A percentile compares a stretch with the other conserved stretches of the same genome.
Evolutionary conservation across 371 early-diverging fungal species (phyloP).

Genomic region (Syncephalis fuscata): DNA sequence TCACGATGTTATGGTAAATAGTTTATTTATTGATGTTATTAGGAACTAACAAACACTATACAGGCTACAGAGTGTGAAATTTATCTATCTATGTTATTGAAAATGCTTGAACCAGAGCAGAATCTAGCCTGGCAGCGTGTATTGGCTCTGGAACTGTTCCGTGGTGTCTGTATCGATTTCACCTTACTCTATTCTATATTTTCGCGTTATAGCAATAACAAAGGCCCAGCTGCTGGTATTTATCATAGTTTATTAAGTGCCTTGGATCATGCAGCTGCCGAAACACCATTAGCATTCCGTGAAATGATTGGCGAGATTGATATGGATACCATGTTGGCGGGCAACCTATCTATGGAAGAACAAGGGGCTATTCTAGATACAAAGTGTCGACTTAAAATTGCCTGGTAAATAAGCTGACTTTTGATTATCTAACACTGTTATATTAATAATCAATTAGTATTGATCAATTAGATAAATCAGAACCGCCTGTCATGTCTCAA

Average conservation of each 20-base stretch:
- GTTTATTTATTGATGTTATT: not conserved
- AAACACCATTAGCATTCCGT: slow-evolving; percentile 36
- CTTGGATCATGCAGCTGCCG: slow-evolving; percentile 59
- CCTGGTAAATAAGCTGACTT: slow-evolving; percentile 17
- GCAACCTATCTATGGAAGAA: no score
- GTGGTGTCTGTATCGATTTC: slow-evolving; percentile 42
- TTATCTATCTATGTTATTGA: slow-evolving; percentile 73
- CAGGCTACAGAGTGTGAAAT: slow-evolving; percentile 84
- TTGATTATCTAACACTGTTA: slow-evolving; percentile 11
- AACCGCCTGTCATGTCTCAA: slow-evolving; percentile 76
- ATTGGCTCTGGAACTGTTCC: slow-evolving; percentile 71
- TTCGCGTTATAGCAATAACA: slow-evolving; percentile 47
- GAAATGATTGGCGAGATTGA: no score
- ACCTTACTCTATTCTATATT: slow-evolving; percentile 46
- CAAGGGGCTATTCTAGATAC: no score
- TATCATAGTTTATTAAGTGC: slow-evolving; percentile 67
- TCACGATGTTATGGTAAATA: slow-evolving; percentile 41
- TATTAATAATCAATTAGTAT: slow-evolving; percentile 32
- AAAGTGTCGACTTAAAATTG: no score
- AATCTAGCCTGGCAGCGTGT: slow-evolving; percentile 77
- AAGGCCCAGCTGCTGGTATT: slow-evolving; percentile 45
- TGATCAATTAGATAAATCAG: slow-evolving; percentile 83
- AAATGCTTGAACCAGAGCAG: slow-evolving; percentile 56
- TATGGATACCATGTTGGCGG: no score
- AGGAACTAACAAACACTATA: not conserved